Conservation (phyloP, 129 eudicot genomes). For the Logfia minima region DNA sequence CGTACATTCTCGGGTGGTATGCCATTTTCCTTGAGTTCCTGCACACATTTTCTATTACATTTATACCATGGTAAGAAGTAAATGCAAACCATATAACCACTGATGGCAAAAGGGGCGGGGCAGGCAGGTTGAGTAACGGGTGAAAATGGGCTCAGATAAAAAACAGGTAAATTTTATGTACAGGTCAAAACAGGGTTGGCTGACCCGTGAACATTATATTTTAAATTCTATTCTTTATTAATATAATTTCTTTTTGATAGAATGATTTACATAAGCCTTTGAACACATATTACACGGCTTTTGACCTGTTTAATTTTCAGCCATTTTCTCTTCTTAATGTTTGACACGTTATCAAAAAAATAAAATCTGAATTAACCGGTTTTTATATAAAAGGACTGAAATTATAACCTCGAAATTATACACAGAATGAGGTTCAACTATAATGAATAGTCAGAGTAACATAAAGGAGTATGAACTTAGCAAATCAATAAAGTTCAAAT, state of each 20-base stretch:
- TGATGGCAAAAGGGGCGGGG: background rate
- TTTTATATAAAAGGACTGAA: background rate
- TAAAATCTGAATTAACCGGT: background rate
- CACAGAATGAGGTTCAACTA: background rate
- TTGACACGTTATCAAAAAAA: background rate
- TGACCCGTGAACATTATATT: no score
- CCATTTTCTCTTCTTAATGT: no score
- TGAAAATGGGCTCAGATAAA: background rate
- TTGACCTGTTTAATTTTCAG: no score
- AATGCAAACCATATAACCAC: background rate
- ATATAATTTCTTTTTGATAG: no score
- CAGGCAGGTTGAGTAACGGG: background rate
- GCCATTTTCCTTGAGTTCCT: slow-evolving; percentile 66
- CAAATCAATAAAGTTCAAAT: background rate
- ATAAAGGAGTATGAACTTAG: background rate
- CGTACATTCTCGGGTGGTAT: slow-evolving; percentile 62
- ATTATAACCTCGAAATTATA: no score
- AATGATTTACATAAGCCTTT: no score
- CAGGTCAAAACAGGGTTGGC: no score
- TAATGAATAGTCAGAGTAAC: background rate
- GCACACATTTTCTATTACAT: slow-evolving; percentile 27
- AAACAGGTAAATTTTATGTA: background rate
- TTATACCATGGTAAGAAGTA: background rate
- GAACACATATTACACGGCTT: no score
- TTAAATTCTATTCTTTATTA: no score